A percentile compares a stretch with the other conserved stretches of the same genome.
These are phyloP conservation scores for Aristolochia contorta DNA, from an alignment of 164 flowering plant species.

Conservation along the genomic window DNA sequence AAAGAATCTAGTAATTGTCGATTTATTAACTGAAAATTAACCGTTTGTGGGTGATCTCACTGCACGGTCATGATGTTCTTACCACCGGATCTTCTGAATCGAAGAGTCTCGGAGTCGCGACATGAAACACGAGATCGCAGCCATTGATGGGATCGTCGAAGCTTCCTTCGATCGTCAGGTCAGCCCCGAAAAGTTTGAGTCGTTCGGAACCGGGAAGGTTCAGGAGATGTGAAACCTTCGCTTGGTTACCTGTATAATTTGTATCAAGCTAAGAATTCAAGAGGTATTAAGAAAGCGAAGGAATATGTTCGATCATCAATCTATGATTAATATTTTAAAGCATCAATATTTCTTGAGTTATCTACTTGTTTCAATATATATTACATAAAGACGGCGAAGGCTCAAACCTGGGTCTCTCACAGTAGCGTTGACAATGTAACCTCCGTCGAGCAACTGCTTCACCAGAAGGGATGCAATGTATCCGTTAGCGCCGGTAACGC, in stretches of 20 bases:
- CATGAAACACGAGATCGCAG: constrained; percentile 62
- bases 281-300: too few species aligned
- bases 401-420: constrained; percentile 15
- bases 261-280: too few species aligned
- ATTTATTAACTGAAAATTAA: too few species aligned
- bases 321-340: too few species aligned
- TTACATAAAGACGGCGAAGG: too few species aligned
- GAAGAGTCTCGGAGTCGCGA: constrained; percentile 68
- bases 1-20: too few species aligned
- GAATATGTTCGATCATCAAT: too few species aligned
- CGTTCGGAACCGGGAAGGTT: constrained; percentile 2
- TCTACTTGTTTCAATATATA: too few species aligned
- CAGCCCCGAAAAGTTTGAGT: constrained; percentile 43
- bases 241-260: constrained; percentile 3
- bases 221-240: constrained; percentile 11
- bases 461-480: constrained; percentile 9
- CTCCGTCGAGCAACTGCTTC: constrained; percentile 3
- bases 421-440: constrained; percentile 10
- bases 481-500: constrained; percentile 10
- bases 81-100: constrained; percentile 68
- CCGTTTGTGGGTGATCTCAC: too few species aligned
- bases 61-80: too few species aligned
- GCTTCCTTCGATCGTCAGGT: constrained; percentile 52
- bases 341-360: too few species aligned
- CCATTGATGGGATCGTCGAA: constrained; percentile 46